Percentiles rank a stretch among this genome's conserved stretches.
Conservation (phyloP, 768 basidiomycete species). For the Nidula microcarpa region DNA sequence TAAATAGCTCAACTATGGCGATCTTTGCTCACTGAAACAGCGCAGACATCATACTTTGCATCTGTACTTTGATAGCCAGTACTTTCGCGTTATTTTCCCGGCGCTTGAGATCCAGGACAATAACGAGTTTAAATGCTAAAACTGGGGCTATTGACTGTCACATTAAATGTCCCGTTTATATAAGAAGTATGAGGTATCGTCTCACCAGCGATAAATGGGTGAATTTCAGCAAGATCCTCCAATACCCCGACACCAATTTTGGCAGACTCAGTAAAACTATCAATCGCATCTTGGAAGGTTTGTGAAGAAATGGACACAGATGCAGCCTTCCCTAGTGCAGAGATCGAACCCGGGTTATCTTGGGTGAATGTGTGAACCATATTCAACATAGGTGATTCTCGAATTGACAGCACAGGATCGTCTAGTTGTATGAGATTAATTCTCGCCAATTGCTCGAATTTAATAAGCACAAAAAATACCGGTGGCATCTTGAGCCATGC, state of each 20-base stretch:
- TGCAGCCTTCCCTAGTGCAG: too few relatives aligned
- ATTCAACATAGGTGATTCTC: too few relatives aligned
- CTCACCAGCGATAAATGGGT: slow-evolving; percentile 34
- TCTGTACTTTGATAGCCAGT: slow-evolving; percentile 39
- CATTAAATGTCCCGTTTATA: not conserved
- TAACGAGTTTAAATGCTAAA: slow-evolving; percentile 45
- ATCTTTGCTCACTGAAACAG: slow-evolving; percentile 39
- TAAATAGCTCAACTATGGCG: not conserved
- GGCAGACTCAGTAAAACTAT: slow-evolving; percentile 23
- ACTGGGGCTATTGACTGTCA: slow-evolving; percentile 33
- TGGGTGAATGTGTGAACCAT: too few relatives aligned
- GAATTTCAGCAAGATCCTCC: slow-evolving; percentile 27
- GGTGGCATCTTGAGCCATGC: too few relatives aligned
- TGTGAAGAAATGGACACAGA: too few relatives aligned
- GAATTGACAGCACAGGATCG: too few relatives aligned
- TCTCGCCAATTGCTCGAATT: too few relatives aligned
- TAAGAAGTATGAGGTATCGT: not conserved
- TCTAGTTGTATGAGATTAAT: too few relatives aligned
- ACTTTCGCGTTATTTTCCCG: slow-evolving; percentile 51
- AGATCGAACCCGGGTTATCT: too few relatives aligned
- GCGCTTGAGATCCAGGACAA: slow-evolving; percentile 43
- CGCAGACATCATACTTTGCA: slow-evolving; percentile 45
- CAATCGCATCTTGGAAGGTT: slow-evolving; percentile 17
- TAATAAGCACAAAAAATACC: too few relatives aligned
- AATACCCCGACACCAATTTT: slow-evolving; percentile 25